These are phyloP conservation scores for Scheffersomyces quercinus DNA, from an alignment of 1,139 yeast genomes.

Conservation along the genomic window DNA sequence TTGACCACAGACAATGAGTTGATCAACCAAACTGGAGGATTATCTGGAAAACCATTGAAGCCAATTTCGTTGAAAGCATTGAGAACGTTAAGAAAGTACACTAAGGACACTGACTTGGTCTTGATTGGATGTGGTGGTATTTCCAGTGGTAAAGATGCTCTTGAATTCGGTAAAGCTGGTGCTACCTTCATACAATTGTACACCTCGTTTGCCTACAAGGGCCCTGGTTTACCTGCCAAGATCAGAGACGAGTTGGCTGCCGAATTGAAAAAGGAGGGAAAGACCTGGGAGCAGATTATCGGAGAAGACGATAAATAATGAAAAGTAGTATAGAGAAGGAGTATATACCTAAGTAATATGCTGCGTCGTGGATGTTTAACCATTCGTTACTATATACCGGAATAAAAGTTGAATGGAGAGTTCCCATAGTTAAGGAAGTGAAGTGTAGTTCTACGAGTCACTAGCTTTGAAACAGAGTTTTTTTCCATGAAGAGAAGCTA, in stretches of 20 bases:
- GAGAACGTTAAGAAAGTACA: constrained; percentile 65
- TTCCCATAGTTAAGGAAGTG: too few relatives aligned
- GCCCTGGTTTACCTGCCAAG: constrained; percentile 83
- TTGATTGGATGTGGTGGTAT: constrained; percentile 96
- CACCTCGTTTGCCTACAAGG: constrained; percentile 89
- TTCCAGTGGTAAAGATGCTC: constrained; percentile 76
- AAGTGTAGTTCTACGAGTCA: too few relatives aligned
- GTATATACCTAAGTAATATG: background rate
- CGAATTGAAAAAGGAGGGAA: constrained; percentile 70
- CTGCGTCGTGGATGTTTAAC: too few relatives aligned
- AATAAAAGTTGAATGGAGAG: too few relatives aligned
- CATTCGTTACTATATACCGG: too few relatives aligned
- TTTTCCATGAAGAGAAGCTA: too few relatives aligned
- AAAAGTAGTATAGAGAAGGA: background rate
- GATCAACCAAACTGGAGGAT: constrained; percentile 73
- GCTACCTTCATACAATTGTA: constrained; percentile 84
- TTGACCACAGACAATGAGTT: constrained; percentile 46
- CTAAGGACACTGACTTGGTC: constrained; percentile 71
- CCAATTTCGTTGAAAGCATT: constrained; percentile 75
- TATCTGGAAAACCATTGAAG: constrained; percentile 90
- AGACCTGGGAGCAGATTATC: constrained; percentile 79
- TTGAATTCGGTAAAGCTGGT: constrained; percentile 92
- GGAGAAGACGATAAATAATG: constrained; percentile 50
- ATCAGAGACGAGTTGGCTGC: constrained; percentile 72
- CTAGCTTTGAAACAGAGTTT: too few relatives aligned